Evolutionary conservation across 352 stramenopile species (phyloP), one percentile per base, ranked within the genome.

Genomic region (Pythium phragmiticola): DNA sequence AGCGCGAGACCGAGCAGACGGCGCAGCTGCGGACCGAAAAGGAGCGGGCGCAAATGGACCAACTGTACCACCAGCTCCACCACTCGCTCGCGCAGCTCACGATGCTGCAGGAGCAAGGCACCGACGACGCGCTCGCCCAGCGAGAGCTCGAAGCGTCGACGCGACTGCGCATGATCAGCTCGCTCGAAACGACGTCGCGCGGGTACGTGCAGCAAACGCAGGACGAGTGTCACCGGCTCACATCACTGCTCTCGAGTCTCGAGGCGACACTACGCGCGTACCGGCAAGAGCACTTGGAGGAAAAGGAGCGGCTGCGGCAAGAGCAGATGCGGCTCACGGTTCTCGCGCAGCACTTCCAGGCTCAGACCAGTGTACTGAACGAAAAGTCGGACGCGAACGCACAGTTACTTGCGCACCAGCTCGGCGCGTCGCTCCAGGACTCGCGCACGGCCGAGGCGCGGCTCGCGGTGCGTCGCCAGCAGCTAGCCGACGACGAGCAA

Each of bases 301-400:
- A 94, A 49, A 87, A 89, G 47, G 83, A 94, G 68, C 78, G 85
- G 3, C 48, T 94, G 39, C 71, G 81, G 9, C 72, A 84, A 21
- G 83, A 94, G 48, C 85, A 94, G 59, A 51, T 77, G n/a, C 82
- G 84, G 0, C 39, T 94, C 5, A 76, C 82, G 41, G 75, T 75
- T 13, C 63, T 91, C 0, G 77, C 81, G 26, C 54, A 75, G 7
- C 82, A 94, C 36, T 88, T 90, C 47, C 80, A 92, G 41, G 80
- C 79, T 6, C 84, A 94, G 63, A 78, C 68, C 5, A 66, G 61
- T 13, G 72, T 78, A 14, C 56, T 92, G 3, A 60, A 86, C 56
- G 81, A 89, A 49, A 74, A 61, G 14, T 64, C 69, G 23, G 72
- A 79, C 51, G 64, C 60, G 21, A 76, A 75, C 51, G 56, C 63